Evolutionary conservation across 2,329 filamentous ascomycete species (phyloP).

Genomic region (Cladosporium sp.): DNA sequence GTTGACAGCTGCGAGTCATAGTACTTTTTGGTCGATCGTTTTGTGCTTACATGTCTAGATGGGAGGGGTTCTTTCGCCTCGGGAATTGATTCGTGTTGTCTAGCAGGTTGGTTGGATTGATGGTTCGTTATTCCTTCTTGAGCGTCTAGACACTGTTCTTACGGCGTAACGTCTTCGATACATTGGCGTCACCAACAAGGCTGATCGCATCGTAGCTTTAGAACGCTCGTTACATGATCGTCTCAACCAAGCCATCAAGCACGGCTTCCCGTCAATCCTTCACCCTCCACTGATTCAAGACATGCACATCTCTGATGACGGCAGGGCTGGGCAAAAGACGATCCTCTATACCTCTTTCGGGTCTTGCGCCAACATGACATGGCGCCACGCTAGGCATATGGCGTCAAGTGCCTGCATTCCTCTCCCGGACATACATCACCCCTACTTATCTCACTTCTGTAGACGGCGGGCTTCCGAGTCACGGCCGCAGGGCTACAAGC

Average conservation of each 20-base stretch:
- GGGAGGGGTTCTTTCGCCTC: not conserved
- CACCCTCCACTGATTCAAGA: not conserved
- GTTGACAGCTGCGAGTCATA: not conserved
- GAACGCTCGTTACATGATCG: not conserved
- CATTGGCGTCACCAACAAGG: not conserved
- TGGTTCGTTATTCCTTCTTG: not conserved
- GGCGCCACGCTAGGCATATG: not conserved
- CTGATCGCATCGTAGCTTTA: not conserved
- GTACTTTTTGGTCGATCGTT: not conserved
- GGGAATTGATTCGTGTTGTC: not conserved
- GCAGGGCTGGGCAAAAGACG: slow-evolving; percentile 1
- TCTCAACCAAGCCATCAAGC: not conserved
- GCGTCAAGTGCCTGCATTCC: slow-evolving; percentile 7
- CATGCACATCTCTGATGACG: not conserved
- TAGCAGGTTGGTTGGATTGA: not conserved
- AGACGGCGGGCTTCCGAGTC: not conserved
- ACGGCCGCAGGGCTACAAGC: not conserved
- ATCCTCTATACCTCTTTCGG: not conserved
- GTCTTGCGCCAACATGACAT: not conserved
- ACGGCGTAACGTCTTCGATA: not conserved
- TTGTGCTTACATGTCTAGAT: not conserved
- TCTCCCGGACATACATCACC: not conserved
- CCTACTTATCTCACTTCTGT: not conserved
- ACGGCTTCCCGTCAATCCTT: not conserved
- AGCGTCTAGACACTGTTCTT: not conserved